Evolutionary conservation across 1,139 yeast genomes (phyloP), one percentile per base, ranked within the genome.

Genomic region (Saccharomyces hybrid): DNA sequence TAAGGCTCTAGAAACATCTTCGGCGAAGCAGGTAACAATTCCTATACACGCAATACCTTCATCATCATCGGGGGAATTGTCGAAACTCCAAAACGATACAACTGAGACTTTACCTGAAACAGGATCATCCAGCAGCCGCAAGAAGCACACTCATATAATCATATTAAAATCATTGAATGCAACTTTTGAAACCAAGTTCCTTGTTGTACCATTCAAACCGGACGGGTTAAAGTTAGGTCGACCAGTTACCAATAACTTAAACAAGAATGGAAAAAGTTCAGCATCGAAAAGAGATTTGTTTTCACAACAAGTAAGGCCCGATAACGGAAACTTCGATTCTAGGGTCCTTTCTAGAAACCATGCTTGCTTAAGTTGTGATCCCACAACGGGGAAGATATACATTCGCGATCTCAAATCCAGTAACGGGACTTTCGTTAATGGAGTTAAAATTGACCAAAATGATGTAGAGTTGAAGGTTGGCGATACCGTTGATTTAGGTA

Each of bases 301-400:
- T 9, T 82, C 61, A 57, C 32, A 56, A 52, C 65, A 62, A 52
- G 67, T 61, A 9, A 58, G 84, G 55, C 80, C 87, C 6, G 84
- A 87, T 42, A 95, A 95, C 68, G 99, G 99, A 0, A 91, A 81
- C 69, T 93, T 93, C 66, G 99, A 93, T 68, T 89, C 97, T 6
- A 76, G 99, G 42, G 99, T 95, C 13, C 77, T 93, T 52, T 85
- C 96, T 48, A 76, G 99, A 60, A 93, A 88, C 64, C 99, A 93
- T 71, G 99, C 99, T 0, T 93, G 88, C 62, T 74, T 93, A 58
- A 88, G 82, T 75, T 83, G 90, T 46, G 91, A 86, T 62, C 74
- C 82, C n/a, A 73, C 73, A 28, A 75, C 76, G 6, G 91, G 95
- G 11, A 79, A 79, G 56, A 78, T 93, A 38, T 88, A 80, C 79